Base-by-base conservation (phyloP, 768 basidiomycete genomes). In the Floccularia luteovirens region DNA sequence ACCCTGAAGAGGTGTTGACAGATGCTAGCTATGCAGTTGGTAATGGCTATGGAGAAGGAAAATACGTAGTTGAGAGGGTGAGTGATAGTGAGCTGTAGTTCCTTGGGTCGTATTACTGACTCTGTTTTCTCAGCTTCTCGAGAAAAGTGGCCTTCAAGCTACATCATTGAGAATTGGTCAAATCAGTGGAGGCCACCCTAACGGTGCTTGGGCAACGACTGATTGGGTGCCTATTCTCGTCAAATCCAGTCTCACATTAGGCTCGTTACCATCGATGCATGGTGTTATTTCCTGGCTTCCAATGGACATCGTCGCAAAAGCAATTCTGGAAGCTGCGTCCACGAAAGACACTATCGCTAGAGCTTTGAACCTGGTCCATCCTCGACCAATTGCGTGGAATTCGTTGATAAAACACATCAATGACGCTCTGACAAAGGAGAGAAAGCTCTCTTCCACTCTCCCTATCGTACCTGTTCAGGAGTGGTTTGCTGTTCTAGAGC, bases 171-270 rank as follows among this genome's bases (percentile, higher is more conserved):
- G 75, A 2, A 62, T 72, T 5, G 74, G 72, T 0, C 74, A 76
- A 41, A 51, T 74, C 4, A 56, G 54, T 20, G 71, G 71, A 13
- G 66, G 66, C 19, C 43, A 41, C 0, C 50, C 49, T 1, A 57
- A 56, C 6, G 72, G 72, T 14, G 61, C 61, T 0, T 74, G 72
- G 72, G 60, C 59, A 3, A 54, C 58, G 3, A 61, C 54, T 0
- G 69, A 74, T 33, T 75, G 73, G 74, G 47, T 73, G 22, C 70
- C 73, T 8, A 57, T 62, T 27, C 49, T 74, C 2, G 56, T 67
- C 12, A 57, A 63, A 38, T 59, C 61, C 0, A 60, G 60, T 33
- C n/a, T 56, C 38, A 39, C 41, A 33, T 38, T 62, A 6, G 57
- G 56, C 35, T 45, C 43, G 12, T 39, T 65, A 4, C 60, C 62